Conservation (phyloP, 257 asterid species). For the Fraxinus quadrangulata region DNA sequence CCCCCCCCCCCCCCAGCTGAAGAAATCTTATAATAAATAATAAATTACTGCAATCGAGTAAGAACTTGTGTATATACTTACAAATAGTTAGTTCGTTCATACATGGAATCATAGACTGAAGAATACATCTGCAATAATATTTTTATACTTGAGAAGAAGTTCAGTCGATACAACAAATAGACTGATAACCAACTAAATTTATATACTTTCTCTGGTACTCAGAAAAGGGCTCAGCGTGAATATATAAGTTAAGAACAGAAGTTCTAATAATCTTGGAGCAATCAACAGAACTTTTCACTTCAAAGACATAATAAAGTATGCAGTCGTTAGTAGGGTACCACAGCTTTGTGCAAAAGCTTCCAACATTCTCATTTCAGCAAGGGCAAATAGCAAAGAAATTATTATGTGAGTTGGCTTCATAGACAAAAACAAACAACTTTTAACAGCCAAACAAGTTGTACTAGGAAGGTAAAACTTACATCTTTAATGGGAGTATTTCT, state of each 20-base stretch:
- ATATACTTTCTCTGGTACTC: background rate
- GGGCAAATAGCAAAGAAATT: background rate
- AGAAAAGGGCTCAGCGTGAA: background rate
- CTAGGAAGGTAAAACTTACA: background rate
- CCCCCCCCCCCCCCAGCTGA: background rate
- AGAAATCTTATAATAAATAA: background rate
- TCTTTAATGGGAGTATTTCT: background rate
- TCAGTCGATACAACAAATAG: background rate
- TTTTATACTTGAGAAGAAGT: background rate
- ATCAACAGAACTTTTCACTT: background rate
- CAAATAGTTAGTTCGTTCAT: background rate
- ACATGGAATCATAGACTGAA: background rate
- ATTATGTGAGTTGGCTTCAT: background rate
- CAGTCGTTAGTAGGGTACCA: background rate
- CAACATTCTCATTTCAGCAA: background rate
- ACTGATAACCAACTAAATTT: background rate
- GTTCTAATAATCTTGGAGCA: background rate
- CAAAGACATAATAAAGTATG: background rate
- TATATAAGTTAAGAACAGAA: background rate
- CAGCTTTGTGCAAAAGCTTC: slow-evolving; percentile 4
- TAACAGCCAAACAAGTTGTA: background rate
- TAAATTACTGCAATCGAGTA: background rate
- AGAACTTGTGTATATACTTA: background rate
- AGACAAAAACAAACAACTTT: background rate
- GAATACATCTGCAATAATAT: background rate